Evolutionary conservation across 176 grass and related monocot genomes (phyloP).

Genomic region (Ampelocalamus luodianensis): DNA sequence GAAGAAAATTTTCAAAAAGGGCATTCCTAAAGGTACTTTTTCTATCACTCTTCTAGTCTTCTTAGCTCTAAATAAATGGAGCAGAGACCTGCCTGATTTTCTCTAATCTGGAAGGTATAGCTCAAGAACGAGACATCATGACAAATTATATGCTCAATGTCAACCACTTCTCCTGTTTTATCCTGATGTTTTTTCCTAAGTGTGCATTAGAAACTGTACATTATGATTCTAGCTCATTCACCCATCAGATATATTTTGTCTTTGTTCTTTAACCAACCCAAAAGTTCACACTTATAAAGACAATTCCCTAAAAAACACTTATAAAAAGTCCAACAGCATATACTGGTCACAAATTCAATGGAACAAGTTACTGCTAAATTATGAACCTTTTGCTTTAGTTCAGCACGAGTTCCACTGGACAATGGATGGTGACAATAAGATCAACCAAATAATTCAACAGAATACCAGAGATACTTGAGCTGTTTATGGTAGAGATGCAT

Average conservation of each 20-base stretch:
- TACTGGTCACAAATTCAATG: constrained; percentile 23
- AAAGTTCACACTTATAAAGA: neutral
- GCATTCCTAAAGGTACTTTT: neutral
- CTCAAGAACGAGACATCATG: neutral
- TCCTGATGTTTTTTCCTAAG: neutral
- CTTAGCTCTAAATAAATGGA: neutral
- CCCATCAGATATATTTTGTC: neutral
- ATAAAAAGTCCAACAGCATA: neutral
- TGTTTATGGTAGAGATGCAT: constrained; percentile 13
- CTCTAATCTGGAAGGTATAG: neutral
- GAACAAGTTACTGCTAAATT: neutral
- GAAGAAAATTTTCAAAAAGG: neutral
- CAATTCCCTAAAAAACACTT: neutral
- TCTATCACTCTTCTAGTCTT: neutral
- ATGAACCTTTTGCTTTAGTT: constrained; percentile 32
- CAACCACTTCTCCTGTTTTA: neutral
- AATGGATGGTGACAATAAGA: neutral
- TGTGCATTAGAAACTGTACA: neutral
- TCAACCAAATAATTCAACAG: neutral
- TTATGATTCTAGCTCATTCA: constrained; percentile 1
- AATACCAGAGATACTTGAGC: neutral
- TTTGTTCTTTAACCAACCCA: neutral
- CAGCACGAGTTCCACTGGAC: constrained; percentile 9
- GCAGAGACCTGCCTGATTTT: neutral
- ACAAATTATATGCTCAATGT: constrained; percentile 7